Conservation (phyloP, 371 early-diverging fungal genomes). For the Rhizopus arrhizus region DNA sequence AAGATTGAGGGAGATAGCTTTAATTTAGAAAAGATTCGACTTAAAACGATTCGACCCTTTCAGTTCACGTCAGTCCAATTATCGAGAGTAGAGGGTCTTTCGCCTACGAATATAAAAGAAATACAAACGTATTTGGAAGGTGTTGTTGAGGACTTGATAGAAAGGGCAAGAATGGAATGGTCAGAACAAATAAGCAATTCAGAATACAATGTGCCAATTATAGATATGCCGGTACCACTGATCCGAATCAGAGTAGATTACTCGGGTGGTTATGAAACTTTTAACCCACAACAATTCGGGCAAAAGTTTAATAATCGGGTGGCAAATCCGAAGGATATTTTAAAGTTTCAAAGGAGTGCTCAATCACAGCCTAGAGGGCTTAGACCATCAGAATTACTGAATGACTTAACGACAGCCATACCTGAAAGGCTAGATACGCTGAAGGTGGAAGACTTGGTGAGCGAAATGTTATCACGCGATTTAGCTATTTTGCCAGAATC, state of each 20-base stretch:
- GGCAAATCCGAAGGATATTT: constrained; percentile 95
- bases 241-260: constrained; percentile 89
- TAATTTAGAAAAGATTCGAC: constrained; percentile 70
- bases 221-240: constrained; percentile 69
- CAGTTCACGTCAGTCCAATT: constrained; percentile 75
- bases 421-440: constrained; percentile 71
- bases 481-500: constrained; percentile 78
- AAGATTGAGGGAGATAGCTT: constrained; percentile 67
- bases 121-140: constrained; percentile 51
- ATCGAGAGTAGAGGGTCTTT: constrained; percentile 47
- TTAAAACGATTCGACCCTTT: constrained; percentile 89
- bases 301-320: constrained; percentile 79
- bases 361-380: background rate
- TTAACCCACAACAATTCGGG: constrained; percentile 88
- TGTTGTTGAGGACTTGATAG: constrained; percentile 70
- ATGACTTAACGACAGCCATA: constrained; percentile 27
- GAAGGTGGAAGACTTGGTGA: constrained; percentile 76
- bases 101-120: constrained; percentile 39
- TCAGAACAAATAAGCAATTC: constrained; percentile 32
- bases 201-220: constrained; percentile 16
- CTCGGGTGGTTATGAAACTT: constrained; percentile 74
- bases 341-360: constrained; percentile 68
- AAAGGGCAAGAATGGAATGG: constrained; percentile 68
- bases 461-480: constrained; percentile 69
- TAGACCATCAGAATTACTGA: constrained; percentile 21